A percentile compares a stretch with the other conserved stretches of the same genome.
phyloP scores from a whole-genome alignment of 768 basidiomycete species.

The Russula sp. region DNA sequence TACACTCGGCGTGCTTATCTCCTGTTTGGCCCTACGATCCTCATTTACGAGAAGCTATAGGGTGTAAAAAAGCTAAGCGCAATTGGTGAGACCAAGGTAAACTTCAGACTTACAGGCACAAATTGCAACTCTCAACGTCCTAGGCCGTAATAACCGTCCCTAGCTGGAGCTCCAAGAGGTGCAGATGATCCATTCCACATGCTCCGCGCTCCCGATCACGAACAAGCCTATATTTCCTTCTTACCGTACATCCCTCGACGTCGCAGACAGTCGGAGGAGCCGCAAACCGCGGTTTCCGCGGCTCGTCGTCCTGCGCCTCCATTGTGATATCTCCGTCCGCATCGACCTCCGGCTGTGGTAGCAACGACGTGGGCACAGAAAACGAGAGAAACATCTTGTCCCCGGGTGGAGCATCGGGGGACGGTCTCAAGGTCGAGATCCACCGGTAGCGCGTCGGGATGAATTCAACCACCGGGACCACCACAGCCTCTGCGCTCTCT shows the following conservation, averaged over 20 bases:
- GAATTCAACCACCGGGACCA: slow-evolving; percentile 20
- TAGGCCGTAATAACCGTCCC: neutral
- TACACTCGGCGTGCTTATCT: no score
- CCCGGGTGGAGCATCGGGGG: neutral
- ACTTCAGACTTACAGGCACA: neutral
- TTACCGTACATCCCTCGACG: slow-evolving; percentile 46
- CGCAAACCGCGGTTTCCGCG: neutral
- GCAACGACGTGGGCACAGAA: slow-evolving; percentile 40
- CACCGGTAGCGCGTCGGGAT: slow-evolving; percentile 62
- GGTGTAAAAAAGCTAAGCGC: neutral
- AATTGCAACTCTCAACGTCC: neutral
- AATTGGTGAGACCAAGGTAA: neutral
- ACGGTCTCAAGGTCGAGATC: slow-evolving; percentile 49
- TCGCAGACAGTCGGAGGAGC: slow-evolving; percentile 36
- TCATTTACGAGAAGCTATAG: no score
- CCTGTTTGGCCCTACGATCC: no score
- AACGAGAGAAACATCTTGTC: slow-evolving; percentile 42
- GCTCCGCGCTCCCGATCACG: slow-evolving; percentile 55
- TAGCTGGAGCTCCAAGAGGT: slow-evolving; percentile 36
- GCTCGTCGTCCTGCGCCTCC: slow-evolving; percentile 12
- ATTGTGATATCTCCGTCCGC: slow-evolving; percentile 12
- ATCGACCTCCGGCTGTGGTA: slow-evolving; percentile 18
- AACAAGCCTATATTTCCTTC: slow-evolving; percentile 59
- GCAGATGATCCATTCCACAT: slow-evolving; percentile 63
- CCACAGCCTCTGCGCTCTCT: slow-evolving; percentile 35